These are phyloP conservation scores for Penicillium flavigenum DNA, from an alignment of 495 filamentous ascomycete species.

Conservation along the genomic window DNA sequence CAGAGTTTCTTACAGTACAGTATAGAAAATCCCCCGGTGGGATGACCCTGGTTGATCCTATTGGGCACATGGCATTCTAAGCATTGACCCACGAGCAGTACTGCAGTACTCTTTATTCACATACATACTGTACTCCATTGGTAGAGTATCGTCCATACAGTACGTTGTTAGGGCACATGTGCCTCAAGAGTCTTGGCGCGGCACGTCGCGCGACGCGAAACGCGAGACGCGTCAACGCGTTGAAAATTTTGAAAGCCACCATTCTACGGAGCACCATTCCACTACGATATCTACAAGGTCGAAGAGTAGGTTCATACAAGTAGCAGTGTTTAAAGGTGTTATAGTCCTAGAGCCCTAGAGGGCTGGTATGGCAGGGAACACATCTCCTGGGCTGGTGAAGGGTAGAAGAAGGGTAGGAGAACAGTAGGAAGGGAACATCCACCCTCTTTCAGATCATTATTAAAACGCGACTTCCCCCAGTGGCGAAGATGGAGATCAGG, in stretches of 20 bases:
- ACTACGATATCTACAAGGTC: neutral
- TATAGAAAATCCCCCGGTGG: slow-evolving; percentile 11
- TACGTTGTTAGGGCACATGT: neutral
- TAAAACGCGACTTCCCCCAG: slow-evolving; percentile 9
- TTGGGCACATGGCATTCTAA: slow-evolving; percentile 10
- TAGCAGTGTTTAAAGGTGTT: neutral
- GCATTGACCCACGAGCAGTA: slow-evolving; percentile 9
- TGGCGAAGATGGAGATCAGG: neutral
- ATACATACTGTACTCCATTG: neutral
- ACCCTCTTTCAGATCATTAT: slow-evolving; percentile 13
- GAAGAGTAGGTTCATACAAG: neutral
- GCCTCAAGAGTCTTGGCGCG: neutral
- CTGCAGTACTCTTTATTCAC: neutral
- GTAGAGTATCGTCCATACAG: neutral
- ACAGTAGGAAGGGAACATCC: neutral
- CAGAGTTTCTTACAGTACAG: slow-evolving; percentile 7
- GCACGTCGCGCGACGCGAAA: slow-evolving; percentile 3
- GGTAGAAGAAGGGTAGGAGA: slow-evolving; percentile 11
- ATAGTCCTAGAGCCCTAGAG: slow-evolving; percentile 6
- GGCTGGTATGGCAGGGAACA: slow-evolving; percentile 1
- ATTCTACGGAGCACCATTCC: neutral
- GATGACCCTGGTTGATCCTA: neutral
- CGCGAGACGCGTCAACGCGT: slow-evolving; percentile 8
- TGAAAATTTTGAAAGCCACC: neutral
- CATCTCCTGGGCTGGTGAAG: slow-evolving; percentile 16